Evolutionary conservation across 176 grass and related monocot species (phyloP), one percentile per base, ranked within the genome.

Genomic region (Stipa capillata): DNA sequence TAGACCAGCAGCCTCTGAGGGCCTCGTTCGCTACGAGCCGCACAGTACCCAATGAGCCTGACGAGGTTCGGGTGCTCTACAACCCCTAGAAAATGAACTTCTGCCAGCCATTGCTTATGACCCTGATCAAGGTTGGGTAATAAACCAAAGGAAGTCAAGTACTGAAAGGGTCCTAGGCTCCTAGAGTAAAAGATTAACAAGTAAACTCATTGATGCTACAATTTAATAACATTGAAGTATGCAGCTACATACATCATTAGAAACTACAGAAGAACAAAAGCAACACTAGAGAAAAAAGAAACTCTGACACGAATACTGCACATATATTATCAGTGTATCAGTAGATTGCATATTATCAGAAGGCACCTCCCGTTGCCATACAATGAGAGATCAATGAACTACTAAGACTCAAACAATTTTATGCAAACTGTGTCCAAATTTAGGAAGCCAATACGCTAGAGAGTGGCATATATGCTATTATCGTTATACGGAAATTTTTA

Each of bases 101-200:
- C 92, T 39, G 89, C 72, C 70, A 94, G 77, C 92, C 92, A 91
- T 71, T 94, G 83, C 47, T 94, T 94, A 75, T 94, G 91, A 14
- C 91, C 91, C 91, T 94, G 52, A 43, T 70, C 34, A 65, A 59
- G 58, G 24, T 74, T 61, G 12, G 21, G 40, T 71, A 16, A 57
- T 42, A 6, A 54, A 61, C 1, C n/a, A 65, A 63, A 73, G 14
- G 8, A 18, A 54, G 9, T 74, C 0, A 65, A 65, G 74, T 56
- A 45, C 48, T 39, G 59, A 56, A 79, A 8, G 0, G 21, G 23
- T 4, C 31, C 0, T 25, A 15, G 29, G 29, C 4, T 77, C 69
- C 55, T 58, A 37, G n/a, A n/a, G 3, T 29, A 37, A 31, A 52
- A 18, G n/a, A n/a, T n/a, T 20, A 71, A 32, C 16, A 61, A 3